A percentile compares a stretch with the other conserved stretches of the same genome.
These are phyloP conservation scores for Stagonosporopsis tanaceti DNA, from an alignment of 2,329 filamentous ascomycete genomes.

Conservation along the genomic window DNA sequence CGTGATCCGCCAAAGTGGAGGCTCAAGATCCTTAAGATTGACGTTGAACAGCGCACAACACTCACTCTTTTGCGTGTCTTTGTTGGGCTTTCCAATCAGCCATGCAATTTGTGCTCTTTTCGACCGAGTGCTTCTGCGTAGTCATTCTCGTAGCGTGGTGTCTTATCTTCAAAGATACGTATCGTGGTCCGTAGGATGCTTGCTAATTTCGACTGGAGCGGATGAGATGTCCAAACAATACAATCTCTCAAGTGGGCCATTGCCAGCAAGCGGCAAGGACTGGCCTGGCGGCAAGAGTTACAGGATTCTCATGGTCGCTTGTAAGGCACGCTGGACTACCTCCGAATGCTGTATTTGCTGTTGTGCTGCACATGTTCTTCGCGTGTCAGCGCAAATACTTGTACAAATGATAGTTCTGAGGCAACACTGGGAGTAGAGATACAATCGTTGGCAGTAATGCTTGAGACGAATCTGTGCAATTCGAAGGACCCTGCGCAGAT, in stretches of 20 bases:
- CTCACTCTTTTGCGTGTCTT: neutral
- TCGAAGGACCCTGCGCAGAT: conserved; percentile 2
- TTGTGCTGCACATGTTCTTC: neutral
- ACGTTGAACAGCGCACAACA: neutral
- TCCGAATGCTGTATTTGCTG: too few relatives aligned
- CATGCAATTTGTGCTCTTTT: neutral
- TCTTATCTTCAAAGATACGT: neutral
- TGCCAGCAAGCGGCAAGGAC: neutral
- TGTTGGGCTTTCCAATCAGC: neutral
- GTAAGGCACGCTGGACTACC: too few relatives aligned
- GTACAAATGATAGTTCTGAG: neutral
- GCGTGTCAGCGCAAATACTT: neutral
- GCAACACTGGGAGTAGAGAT: neutral
- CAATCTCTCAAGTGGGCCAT: neutral
- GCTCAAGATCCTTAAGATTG: neutral
- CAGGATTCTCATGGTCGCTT: neutral
- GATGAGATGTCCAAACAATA: neutral
- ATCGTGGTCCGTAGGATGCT: neutral
- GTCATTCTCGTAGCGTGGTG: too few relatives aligned
- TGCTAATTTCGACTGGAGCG: neutral
- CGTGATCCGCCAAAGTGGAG: neutral
- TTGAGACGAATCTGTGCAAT: neutral
- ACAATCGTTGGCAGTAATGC: neutral
- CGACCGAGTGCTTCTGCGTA: neutral
- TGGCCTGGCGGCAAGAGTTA: neutral